A percentile compares a stretch with the other conserved stretches of the same genome.
phyloP scores from a whole-genome alignment of 305 asterid genomes.

The Fraxinus albicans region DNA sequence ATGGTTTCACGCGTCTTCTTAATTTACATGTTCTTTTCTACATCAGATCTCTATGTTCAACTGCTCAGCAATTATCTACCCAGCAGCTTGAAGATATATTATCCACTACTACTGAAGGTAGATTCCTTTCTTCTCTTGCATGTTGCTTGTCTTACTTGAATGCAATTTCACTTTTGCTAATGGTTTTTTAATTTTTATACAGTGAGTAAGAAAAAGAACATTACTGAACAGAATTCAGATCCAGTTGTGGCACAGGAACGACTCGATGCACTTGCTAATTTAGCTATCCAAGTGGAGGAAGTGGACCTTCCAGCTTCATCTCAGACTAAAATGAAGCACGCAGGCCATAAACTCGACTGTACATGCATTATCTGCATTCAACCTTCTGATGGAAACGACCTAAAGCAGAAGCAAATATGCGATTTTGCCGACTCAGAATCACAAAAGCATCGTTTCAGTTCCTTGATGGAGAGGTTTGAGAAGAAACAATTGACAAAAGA shows the following conservation, averaged over 20 bases:
- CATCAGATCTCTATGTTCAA: slow-evolving; percentile 43
- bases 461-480: slow-evolving; percentile 37
- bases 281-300: slow-evolving; percentile 37
- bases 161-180: neutral
- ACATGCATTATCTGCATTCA: slow-evolving; percentile 50
- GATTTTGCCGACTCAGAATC: slow-evolving; percentile 35
- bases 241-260: slow-evolving; percentile 35
- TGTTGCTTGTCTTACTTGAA: slow-evolving; percentile 1
- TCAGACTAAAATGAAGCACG: slow-evolving; percentile 39
- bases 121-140: neutral
- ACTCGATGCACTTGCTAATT: slow-evolving; percentile 44
- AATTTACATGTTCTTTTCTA: slow-evolving; percentile 13
- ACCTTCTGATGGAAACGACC: slow-evolving; percentile 45
- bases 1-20: neutral
- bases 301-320: slow-evolving; percentile 32
- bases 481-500: slow-evolving; percentile 37
- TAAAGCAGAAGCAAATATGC: slow-evolving; percentile 40
- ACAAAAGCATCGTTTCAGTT: slow-evolving; percentile 30
- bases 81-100: slow-evolving; percentile 35
- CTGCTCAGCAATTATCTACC: slow-evolving; percentile 34
- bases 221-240: slow-evolving; percentile 36
- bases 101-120: slow-evolving; percentile 32
- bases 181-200: slow-evolving; percentile 10
- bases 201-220: slow-evolving; percentile 37
- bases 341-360: slow-evolving; percentile 46